Evolutionary conservation across 164 flowering plant genomes (phyloP).

Genomic region (Vitis cinerea): DNA sequence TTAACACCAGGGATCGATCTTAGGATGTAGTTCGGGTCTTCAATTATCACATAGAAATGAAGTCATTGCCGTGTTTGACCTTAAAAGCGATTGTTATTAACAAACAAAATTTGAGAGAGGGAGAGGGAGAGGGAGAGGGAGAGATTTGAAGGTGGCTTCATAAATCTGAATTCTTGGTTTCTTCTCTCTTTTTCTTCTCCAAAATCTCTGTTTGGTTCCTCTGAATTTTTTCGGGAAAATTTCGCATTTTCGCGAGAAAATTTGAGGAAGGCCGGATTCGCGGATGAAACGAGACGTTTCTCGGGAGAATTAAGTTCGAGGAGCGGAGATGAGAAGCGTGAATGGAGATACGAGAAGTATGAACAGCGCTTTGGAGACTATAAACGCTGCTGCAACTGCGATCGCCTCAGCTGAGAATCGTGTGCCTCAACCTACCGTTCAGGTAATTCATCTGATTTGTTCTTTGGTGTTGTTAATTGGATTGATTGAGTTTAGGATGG

Average conservation of each 20-base stretch:
- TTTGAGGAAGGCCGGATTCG: background rate
- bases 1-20: background rate
- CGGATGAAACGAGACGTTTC: background rate
- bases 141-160: background rate
- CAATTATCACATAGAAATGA: constrained; percentile 12
- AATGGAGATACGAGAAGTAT: constrained; percentile 33
- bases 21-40: constrained; percentile 4
- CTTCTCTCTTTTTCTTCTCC: background rate
- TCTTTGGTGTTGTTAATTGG: background rate
- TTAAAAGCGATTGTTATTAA: constrained; percentile 17
- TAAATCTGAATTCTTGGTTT: background rate
- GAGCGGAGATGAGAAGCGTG: constrained; percentile 27
- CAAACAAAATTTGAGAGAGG: constrained; percentile 6
- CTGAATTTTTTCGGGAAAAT: constrained; percentile 8
- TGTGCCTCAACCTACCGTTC: constrained; percentile 54
- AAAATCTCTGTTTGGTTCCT: background rate
- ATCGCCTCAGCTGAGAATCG: constrained; percentile 71
- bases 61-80: constrained; percentile 80
- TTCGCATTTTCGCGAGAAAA: background rate
- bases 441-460: constrained; percentile 35
- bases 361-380: constrained; percentile 63
- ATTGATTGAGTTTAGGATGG: background rate
- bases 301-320: background rate
- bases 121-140: constrained; percentile 11
- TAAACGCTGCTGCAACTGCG: constrained; percentile 90